Evolutionary conservation across 169 alveolate genomes (phyloP).

Genomic region (Eimeria tenella): DNA sequence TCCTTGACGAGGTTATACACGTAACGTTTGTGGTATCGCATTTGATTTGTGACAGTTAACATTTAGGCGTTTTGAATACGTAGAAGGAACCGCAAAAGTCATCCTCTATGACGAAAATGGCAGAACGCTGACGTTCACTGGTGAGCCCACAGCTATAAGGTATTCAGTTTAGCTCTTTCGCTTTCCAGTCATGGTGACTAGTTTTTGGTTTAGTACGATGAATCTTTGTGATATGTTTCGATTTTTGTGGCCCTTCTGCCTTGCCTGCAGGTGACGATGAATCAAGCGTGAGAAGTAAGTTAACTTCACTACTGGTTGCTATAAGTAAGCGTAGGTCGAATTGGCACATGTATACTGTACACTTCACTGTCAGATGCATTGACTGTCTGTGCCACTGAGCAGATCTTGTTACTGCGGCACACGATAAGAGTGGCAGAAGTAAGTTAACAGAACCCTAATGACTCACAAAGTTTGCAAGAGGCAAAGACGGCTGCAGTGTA

Average conservation of each 20-base stretch:
- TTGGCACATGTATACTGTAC: neutral
- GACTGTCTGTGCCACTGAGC: neutral
- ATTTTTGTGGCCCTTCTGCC: neutral
- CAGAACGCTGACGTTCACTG: constrained; percentile 46
- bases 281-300: constrained; percentile 2
- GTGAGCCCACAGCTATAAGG: neutral
- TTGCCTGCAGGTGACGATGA: constrained; percentile 36
- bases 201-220: neutral
- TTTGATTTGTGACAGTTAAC: neutral
- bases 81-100: neutral
- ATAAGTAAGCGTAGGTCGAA: too few species aligned
- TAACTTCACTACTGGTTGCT: neutral
- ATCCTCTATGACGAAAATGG: constrained; percentile 56
- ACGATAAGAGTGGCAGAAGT: neutral
- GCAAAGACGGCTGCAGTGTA: too few species aligned
- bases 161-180: neutral
- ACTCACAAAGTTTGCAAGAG: too few species aligned
- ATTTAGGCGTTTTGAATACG: constrained; percentile 12
- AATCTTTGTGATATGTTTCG: neutral
- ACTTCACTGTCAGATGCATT: neutral
- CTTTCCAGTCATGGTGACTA: neutral
- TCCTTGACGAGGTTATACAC: too few species aligned
- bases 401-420: constrained; percentile 13
- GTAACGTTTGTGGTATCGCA: neutral
- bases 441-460: neutral